Conservation (phyloP, 495 filamentous ascomycete genomes). For the Lichenothelia convexa region DNA sequence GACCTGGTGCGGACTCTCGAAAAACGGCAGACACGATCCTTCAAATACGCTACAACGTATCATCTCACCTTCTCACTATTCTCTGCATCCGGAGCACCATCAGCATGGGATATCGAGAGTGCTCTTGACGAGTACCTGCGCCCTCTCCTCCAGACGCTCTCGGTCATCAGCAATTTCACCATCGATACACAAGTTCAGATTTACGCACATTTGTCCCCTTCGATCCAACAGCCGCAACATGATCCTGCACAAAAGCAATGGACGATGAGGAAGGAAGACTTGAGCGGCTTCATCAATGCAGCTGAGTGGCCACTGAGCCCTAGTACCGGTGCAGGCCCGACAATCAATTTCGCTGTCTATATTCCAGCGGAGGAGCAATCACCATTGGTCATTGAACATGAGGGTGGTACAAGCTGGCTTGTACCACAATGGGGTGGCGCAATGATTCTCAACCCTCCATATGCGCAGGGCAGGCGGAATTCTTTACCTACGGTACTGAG, state of each 20-base stretch:
- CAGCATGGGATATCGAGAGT: slow-evolving; percentile 77
- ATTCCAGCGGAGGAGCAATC: slow-evolving; percentile 42
- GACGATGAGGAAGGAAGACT: slow-evolving; percentile 66
- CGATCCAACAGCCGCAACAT: slow-evolving; percentile 41
- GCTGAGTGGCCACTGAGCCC: slow-evolving; percentile 95
- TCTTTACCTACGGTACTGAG: slow-evolving; percentile 27
- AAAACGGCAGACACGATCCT: slow-evolving; percentile 51
- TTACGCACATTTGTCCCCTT: slow-evolving; percentile 63
- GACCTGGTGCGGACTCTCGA: slow-evolving; percentile 34
- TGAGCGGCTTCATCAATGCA: slow-evolving; percentile 89
- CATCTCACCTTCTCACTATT: slow-evolving; percentile 94
- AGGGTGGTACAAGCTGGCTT: slow-evolving; percentile 72
- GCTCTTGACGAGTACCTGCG: slow-evolving; percentile 67
- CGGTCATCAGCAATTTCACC: slow-evolving; percentile 82
- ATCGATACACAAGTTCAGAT: slow-evolving; percentile 93
- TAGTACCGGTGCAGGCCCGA: slow-evolving; percentile 81
- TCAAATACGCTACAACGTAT: slow-evolving; percentile 88
- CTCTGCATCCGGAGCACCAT: slow-evolving; percentile 55
- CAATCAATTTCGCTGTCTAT: slow-evolving; percentile 88
- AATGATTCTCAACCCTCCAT: slow-evolving; percentile 45
- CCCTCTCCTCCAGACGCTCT: slow-evolving; percentile 60
- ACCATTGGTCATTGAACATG: slow-evolving; percentile 49
- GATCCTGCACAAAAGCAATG: slow-evolving; percentile 34
- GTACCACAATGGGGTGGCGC: slow-evolving; percentile 96
- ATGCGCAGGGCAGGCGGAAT: slow-evolving; percentile 13